Evolutionary conservation across 2,329 filamentous ascomycete species (phyloP).

Genomic region (Orbilia javanica): DNA sequence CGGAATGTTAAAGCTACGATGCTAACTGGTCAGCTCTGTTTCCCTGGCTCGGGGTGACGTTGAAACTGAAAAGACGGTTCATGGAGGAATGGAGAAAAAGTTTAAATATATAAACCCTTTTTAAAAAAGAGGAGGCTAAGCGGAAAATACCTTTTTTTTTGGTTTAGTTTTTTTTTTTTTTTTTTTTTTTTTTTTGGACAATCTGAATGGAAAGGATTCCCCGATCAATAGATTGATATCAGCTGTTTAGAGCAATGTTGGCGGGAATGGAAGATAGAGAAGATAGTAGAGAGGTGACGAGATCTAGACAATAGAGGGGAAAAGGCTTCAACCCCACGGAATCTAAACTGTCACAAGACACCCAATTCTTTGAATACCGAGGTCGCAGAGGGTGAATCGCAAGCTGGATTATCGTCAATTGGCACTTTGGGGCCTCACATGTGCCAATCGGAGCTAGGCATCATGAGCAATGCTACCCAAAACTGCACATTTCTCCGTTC

Average conservation of each 20-base stretch:
- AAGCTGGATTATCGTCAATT: neutral
- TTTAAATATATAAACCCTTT: neutral
- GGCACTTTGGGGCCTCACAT: neutral
- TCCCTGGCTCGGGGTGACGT: neutral
- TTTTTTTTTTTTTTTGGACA: neutral
- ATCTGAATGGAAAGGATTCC: slow-evolving; percentile 10
- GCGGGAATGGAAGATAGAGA: slow-evolving; percentile 5
- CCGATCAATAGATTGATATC: slow-evolving; percentile 9
- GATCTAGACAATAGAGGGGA: neutral
- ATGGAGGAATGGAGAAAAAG: neutral
- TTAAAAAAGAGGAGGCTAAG: neutral
- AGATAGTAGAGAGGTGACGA: neutral
- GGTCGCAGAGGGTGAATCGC: neutral
- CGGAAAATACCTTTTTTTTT: slow-evolving; percentile 4
- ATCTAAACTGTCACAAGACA: slow-evolving; percentile 41
- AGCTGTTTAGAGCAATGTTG: neutral
- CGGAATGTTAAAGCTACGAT: neutral
- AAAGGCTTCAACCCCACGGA: slow-evolving; percentile 6
- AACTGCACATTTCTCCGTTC: slow-evolving; percentile 16
- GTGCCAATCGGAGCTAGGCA: slow-evolving; percentile 32
- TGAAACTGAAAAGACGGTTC: slow-evolving; percentile 17
- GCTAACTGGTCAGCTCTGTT: neutral
- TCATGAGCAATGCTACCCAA: slow-evolving; percentile 5
- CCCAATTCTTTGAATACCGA: neutral
- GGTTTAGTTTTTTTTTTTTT: slow-evolving; percentile 9